phyloP scores from a whole-genome alignment of 1,139 yeast genomes.

The Pichia sp. region DNA sequence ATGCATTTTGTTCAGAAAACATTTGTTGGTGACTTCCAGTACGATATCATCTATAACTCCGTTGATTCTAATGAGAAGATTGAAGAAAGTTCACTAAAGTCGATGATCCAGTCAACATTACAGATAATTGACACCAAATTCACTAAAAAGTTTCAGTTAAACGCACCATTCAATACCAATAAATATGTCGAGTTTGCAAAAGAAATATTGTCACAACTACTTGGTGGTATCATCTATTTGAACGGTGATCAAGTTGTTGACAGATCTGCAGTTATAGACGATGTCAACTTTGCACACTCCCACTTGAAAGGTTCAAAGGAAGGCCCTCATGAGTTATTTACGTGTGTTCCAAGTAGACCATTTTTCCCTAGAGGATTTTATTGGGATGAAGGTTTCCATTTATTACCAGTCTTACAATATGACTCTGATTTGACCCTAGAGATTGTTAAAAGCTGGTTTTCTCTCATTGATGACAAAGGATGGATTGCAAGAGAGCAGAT shows the following conservation, averaged over 20 bases:
- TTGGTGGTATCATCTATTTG: constrained; percentile 88
- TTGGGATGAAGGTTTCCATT: constrained; percentile 99
- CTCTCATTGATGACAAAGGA: constrained; percentile 79
- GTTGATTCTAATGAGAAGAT: constrained; percentile 39
- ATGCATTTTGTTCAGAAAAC: constrained; percentile 72
- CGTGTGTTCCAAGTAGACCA: constrained; percentile 87
- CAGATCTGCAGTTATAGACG: constrained; percentile 59
- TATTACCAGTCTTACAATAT: constrained; percentile 72
- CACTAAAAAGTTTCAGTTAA: constrained; percentile 42
- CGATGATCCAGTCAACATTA: constrained; percentile 33
- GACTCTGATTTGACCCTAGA: constrained; percentile 83
- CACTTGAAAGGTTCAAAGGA: constrained; percentile 47
- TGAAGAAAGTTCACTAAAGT: constrained; percentile 32
- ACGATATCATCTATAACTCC: constrained; percentile 57
- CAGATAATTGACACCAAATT: constrained; percentile 50
- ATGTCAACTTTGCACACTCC: constrained; percentile 52
- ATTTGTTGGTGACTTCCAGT: constrained; percentile 69
- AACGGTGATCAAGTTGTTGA: constrained; percentile 87
- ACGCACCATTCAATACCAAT: constrained; percentile 45
- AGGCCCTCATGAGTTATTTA: constrained; percentile 67
- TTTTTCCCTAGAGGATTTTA: constrained; percentile 95
- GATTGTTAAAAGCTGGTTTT: constrained; percentile 82
- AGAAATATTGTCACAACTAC: constrained; percentile 69
- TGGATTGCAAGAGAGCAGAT: constrained; percentile 98
- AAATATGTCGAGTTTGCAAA: constrained; percentile 57